Evolutionary conservation across 345 rosid genomes (phyloP), one percentile per base, ranked within the genome.

Genomic region (Anacardium occidentale): DNA sequence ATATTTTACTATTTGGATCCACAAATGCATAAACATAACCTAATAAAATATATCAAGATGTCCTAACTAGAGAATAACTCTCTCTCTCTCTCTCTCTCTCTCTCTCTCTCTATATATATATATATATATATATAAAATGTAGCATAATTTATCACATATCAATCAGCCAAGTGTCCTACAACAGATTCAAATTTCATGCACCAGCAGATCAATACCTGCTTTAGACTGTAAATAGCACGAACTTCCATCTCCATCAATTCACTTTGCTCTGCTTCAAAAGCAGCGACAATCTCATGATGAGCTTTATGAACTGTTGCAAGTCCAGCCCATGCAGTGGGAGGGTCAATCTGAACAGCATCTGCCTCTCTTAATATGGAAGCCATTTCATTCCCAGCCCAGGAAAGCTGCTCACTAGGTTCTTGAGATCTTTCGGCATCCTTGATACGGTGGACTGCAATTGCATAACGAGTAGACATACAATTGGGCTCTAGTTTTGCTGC

Each of bases 351-450:
- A 77, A 84, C 88, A 80, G 91, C 73, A 34, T 95, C 99, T 74
- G 97, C 96, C 79, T 95, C 99, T 80, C 99, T 88, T 74, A 91
- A 72, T 51, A 92, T 85, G 32, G 99, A 92, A 71, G 96, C 98
- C 98, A 95, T 95, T 84, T 95, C 99, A 78, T 95, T 89, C 72
- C 93, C 91, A 72, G 98, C 99, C 96, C 88, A 92, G 14, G 86
- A 76, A 73, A 95, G 90, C 76, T 91, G 97, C 48, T 92, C 98
- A 52, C 84, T 83, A 64, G 88, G 92, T 83, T 92, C 96, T 81
- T 91, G 99, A 82, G 91, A 91, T 84, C 97, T 83, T 84, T 95
- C 99, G 6, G 85, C 93, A 85, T 95, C 98, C 85, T 89, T 95
- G 68, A 91, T 79, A 71, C 99, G 85, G 64, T 89, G 91, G 50